Evolutionary conservation across 2,329 filamentous ascomycete species (phyloP), one percentile per base, ranked within the genome.

Genomic region (Epichloe amarillans): DNA sequence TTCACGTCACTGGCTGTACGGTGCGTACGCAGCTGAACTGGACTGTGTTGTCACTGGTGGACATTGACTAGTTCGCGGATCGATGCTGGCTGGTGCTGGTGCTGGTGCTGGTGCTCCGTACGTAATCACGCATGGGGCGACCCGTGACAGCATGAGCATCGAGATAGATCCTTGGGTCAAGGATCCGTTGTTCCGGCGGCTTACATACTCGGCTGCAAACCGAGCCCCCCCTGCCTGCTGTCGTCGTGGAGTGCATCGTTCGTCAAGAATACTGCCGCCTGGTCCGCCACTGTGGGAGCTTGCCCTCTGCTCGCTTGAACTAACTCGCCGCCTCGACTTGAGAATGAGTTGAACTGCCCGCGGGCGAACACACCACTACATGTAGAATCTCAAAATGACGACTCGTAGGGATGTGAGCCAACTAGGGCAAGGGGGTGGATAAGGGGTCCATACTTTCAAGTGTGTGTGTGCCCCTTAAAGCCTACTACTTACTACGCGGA

Each of bases 141-240:
- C 26, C 8, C 8, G 26, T 30, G 26, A 30, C 26, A 30, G 26
- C 26, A 30, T 48, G 39, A 46, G 37, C 56, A 62, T 62, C 55
- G 56, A 63, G 58, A 64, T 43, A 63, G 58, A 64, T 47, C 30
- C 52, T 45, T 53, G 37, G 42, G 37, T 51, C 50, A 52, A 52
- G 46, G 51, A 49, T 37, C 37, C 47, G 23, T 35, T 50, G 52
- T 52, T 50, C 55, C 59, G 63, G 65, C 64, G 62, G 61, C 63
- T 66, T 60, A 21, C 19, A 21, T 21, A 60, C 58, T 67, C 67
- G 67, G 67, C 64, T 67, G 59, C 57, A 65, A 61, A 60, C 64
- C 62, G 61, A 66, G 55, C 47, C 52, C 58, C 43, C 36, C 43
- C 30, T 36, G 10, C 44, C 26, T 39, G 30, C 35, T 37, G 23